Base-by-base conservation (phyloP, 2,329 filamentous ascomycete species). In the Beauveria rudraprayagi region DNA sequence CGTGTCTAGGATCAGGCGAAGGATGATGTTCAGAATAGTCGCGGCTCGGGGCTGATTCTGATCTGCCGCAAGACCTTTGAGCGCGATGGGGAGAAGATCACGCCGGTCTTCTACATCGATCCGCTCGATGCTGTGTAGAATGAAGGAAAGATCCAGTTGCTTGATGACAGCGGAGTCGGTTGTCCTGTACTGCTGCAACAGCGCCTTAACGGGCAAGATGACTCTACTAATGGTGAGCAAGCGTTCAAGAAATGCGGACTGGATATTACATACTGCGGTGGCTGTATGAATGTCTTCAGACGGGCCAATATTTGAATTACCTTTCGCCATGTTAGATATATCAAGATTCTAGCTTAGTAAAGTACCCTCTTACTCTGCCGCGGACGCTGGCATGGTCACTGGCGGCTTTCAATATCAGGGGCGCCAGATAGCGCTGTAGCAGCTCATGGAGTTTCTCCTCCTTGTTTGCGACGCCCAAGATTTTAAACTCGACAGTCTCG, bases 151-250 rank as follows among this genome's bases (percentile, higher is more conserved):
- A 73, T 97, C 92, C 67, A 97, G 89, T 70, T 96, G 90, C 65
- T 91, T 88, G 65, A 99, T 85, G 43, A 97, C 80, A 1, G 87
- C 78, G 14, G 87, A 88, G 44, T 85, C 80, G 43, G 84, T 85
- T 24, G 90, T 69, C 73, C 95, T 96, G 80, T 96, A 97, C 72
- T 97, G 94, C 67, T 92, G 88, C 60, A 97, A 74, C 19, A 99
- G 80, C 17, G 87, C 85, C n/a, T 85, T 83, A 14, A 97, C 92
- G 0, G 94, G 94, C 6, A 99, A 78, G 59, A 92, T 81, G 65
- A 97, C 85, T 54, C 82, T 82, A 64, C 64, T 22, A 10, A 19
- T 22, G 56, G 40, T 34, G 30, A 26, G 14, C 30, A 57, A 11
- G 11, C 2, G 14, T 44, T 68, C n/a, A 14, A 43, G 40, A 14